A percentile compares a stretch with the other conserved stretches of the same genome.
Evolutionary conservation across 2,329 filamentous ascomycete species (phyloP).

Genomic region (Cordyceps tenuipes): DNA sequence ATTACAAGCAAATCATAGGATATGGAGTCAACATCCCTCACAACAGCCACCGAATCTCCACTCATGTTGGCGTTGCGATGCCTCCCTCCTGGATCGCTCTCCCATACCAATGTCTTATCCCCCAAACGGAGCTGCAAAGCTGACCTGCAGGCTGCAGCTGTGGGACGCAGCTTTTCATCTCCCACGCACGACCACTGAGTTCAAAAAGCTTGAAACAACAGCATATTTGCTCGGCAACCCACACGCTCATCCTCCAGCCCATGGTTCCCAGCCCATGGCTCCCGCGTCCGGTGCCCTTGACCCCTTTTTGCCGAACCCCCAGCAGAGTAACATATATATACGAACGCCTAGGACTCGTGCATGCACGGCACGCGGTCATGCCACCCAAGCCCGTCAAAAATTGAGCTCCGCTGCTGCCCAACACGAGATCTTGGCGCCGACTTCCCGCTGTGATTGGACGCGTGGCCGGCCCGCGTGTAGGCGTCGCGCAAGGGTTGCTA

Average conservation of each 20-base stretch:
- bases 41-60: background rate
- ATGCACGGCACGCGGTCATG: slow-evolving; percentile 5
- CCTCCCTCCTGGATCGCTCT: background rate
- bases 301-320: background rate
- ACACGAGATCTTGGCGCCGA: slow-evolving; percentile 10
- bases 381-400: background rate
- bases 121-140: background rate
- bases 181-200: background rate
- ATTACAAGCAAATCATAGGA: background rate
- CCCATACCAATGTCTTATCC: background rate
- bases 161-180: background rate
- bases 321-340: background rate
- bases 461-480: background rate
- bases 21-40: background rate
- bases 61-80: background rate
- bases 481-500: background rate
- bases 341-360: background rate
- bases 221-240: background rate
- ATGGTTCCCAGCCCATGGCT: background rate
- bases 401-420: background rate
- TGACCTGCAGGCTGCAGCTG: background rate
- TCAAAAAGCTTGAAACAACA: background rate
- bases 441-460: background rate
- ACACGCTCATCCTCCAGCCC: background rate
- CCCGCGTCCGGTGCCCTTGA: background rate